phyloP scores from a whole-genome alignment of 176 grass and related monocot genomes.

The Puya raimondii region DNA sequence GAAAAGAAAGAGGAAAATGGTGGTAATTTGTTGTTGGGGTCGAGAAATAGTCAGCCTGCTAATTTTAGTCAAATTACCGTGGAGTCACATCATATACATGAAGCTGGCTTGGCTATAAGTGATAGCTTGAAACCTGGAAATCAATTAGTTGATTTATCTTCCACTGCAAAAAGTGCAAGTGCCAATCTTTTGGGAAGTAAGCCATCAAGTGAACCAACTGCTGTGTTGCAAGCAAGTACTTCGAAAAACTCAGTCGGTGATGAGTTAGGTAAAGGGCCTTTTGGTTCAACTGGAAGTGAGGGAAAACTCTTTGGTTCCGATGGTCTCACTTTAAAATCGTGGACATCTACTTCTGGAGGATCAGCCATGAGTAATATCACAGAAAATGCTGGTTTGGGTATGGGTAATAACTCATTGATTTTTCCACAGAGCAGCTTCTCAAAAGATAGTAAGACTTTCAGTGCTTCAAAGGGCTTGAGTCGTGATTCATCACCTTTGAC shows the following conservation, averaged over 20 bases:
- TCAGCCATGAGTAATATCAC: constrained; percentile 18
- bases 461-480: constrained; percentile 28
- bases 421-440: constrained; percentile 10
- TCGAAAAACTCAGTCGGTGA: background rate
- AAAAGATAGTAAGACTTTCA: constrained; percentile 23
- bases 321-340: constrained; percentile 38
- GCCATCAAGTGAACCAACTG: constrained; percentile 27
- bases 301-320: constrained; percentile 20
- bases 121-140: constrained; percentile 31
- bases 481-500: constrained; percentile 15
- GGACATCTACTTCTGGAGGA: constrained; percentile 39
- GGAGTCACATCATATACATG: constrained; percentile 11
- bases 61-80: constrained; percentile 20
- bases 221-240: constrained; percentile 29
- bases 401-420: constrained; percentile 23
- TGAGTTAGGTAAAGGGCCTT: background rate
- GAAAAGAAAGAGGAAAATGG: constrained; percentile 13
- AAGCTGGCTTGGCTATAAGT: constrained; percentile 20
- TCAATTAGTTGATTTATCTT: constrained; percentile 4
- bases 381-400: constrained; percentile 35
- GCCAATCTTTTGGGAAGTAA: constrained; percentile 32
- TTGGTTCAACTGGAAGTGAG: constrained; percentile 16
- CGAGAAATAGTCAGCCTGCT: constrained; percentile 16
- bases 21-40: constrained; percentile 14
- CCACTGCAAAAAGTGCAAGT: constrained; percentile 29